A percentile compares a stretch with the other conserved stretches of the same genome.
phyloP scores from a whole-genome alignment of 2,329 filamentous ascomycete genomes.

The Thielaviopsis populi region DNA sequence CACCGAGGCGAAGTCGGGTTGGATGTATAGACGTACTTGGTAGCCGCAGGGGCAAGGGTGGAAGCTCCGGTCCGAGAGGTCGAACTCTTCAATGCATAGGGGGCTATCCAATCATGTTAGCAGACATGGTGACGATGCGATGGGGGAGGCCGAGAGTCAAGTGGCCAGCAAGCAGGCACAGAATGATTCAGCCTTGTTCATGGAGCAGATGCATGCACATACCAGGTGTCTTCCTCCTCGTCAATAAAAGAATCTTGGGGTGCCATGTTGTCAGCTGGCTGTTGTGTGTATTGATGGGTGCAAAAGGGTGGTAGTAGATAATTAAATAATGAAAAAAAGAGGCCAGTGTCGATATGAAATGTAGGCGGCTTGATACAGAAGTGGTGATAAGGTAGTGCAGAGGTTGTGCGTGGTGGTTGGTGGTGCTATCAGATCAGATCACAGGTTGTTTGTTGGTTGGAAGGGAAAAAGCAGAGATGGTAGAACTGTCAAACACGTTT shows the following conservation, averaged over 20 bases:
- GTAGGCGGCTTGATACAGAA: not conserved
- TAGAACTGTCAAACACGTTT: conserved; percentile 16
- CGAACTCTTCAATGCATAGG: conserved; percentile 97
- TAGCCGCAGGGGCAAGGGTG: conserved; percentile 94
- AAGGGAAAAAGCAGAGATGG: conserved; percentile 13
- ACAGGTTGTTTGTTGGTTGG: not conserved
- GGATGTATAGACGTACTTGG: conserved; percentile 48
- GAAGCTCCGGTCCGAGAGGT: conserved; percentile 94
- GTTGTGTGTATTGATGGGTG: conserved; percentile 12
- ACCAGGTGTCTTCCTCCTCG: conserved; percentile 58
- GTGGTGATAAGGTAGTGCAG: conserved; percentile 3
- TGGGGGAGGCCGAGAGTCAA: not conserved
- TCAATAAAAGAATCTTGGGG: conserved; percentile 58
- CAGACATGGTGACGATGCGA: not conserved
- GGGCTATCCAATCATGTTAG: conserved; percentile 43
- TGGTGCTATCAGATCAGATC: not conserved
- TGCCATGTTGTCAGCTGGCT: conserved; percentile 35
- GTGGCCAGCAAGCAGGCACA: not conserved
- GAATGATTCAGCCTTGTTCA: not conserved
- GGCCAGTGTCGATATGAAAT: not conserved
- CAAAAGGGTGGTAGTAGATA: conserved; percentile 19
- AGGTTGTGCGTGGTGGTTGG: not conserved
- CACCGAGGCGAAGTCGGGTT: not conserved
- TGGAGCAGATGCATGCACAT: conserved; percentile 22
- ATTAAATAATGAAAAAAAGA: conserved; percentile 14